Evolutionary conservation across 139 green algal species (phyloP), one percentile per base, ranked within the genome.

Genomic region (Haematococcus lacustris): DNA sequence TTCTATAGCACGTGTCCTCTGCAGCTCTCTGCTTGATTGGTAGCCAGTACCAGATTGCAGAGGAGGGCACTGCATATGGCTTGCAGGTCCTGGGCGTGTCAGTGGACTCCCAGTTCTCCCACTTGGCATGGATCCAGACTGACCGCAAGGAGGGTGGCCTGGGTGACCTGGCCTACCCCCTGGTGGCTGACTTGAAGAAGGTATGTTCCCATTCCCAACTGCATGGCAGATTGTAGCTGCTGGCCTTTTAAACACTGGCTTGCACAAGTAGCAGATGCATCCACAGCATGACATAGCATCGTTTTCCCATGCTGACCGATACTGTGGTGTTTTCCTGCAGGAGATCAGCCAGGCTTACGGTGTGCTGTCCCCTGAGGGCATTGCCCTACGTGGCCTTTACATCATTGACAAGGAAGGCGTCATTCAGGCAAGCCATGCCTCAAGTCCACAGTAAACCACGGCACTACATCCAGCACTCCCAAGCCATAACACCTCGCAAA

Each of bases 61-160:
- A n/a, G n/a, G n/a, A n/a, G n/a, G n/a, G n/a, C n/a, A n/a, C n/a
- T n/a, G n/a, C n/a, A n/a, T n/a, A n/a, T n/a, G n/a, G n/a, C n/a
- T n/a, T n/a, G n/a, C n/a, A n/a, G n/a, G 75, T 80, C 3, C 83
- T 97, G 71, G 93, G 92, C 7, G 85, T 96, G 43, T 93, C 84
- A 13, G 89, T 98, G 33, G 92, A 97, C 84, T 95, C 87, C 40
- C 91, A 98, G 81, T 99, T 98, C 89, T 92, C 90, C 17, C 95
- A 99, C 83, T 80, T 99, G 73, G 95, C 95, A 3, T 99, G 95
- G 95, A 91, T 96, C 60, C 95, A 99, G 84, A 98, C 93, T 67
- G 71, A 91, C 71, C 87, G 91, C 71, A 94, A 93, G 73, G 85
- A 94, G 78, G 83, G 83, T 61, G 95, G 95, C 43, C 71, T 99